A percentile compares a stretch with the other conserved stretches of the same genome.
Evolutionary conservation across 306 rosid species (phyloP).

Genomic region (Oemleria cerasiformis): DNA sequence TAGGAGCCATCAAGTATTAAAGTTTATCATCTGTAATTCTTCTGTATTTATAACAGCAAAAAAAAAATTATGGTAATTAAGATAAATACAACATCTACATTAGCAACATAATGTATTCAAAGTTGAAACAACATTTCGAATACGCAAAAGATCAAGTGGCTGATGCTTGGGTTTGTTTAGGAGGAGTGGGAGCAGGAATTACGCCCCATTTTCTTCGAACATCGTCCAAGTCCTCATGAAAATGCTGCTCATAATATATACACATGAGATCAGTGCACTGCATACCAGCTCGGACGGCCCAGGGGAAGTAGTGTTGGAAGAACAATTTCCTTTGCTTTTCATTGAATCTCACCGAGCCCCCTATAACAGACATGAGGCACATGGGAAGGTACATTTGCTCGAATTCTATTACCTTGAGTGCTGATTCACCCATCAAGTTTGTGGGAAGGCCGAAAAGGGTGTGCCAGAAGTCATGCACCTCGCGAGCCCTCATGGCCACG

Average conservation of each 20-base stretch:
- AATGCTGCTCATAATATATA: constrained; percentile 77
- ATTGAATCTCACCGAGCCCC: constrained; percentile 70
- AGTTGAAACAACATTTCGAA: not conserved
- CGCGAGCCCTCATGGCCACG: constrained; percentile 86
- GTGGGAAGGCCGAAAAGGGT: constrained; percentile 83
- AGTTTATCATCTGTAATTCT: not conserved
- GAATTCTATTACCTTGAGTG: constrained; percentile 84
- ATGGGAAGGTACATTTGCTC: constrained; percentile 88
- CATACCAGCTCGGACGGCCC: constrained; percentile 84
- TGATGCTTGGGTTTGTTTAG: constrained; percentile 30
- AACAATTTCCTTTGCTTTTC: constrained; percentile 75
- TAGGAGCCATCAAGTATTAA: not conserved
- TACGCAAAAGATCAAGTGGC: not conserved
- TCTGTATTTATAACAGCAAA: not conserved
- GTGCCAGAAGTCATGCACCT: constrained; percentile 97
- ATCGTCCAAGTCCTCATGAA: constrained; percentile 75
- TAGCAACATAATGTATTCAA: not conserved
- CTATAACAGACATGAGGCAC: constrained; percentile 68
- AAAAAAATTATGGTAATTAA: not conserved
- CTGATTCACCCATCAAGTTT: constrained; percentile 86
- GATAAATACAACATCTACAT: not conserved
- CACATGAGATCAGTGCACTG: constrained; percentile 84
- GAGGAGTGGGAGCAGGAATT: constrained; percentile 56
- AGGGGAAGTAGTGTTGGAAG: constrained; percentile 79
- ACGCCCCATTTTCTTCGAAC: constrained; percentile 74